A percentile compares a stretch with the other conserved stretches of the same genome.
Evolutionary conservation across 2,329 filamentous ascomycete genomes (phyloP).

Genomic region (Trichoderma sp.): DNA sequence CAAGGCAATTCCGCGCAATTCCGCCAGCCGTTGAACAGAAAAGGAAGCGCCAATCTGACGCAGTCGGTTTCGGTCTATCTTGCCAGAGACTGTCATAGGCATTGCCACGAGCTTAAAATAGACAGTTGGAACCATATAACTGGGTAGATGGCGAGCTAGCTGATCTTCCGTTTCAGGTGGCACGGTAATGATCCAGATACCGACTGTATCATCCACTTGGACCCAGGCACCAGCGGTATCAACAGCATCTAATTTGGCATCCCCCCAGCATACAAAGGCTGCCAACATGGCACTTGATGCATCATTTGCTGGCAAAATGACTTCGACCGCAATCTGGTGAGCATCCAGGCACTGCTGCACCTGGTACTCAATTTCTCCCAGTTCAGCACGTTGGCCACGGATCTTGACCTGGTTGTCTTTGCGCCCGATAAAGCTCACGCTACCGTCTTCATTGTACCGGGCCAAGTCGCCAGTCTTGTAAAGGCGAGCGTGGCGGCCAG

Average conservation of each 20-base stretch:
- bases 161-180: no score
- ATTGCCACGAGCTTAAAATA: background rate
- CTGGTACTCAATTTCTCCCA: constrained; percentile 10
- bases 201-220: no score
- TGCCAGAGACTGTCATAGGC: background rate
- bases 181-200: no score
- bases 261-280: background rate
- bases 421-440: background rate
- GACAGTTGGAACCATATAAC: background rate
- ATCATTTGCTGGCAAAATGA: background rate
- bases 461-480: constrained; percentile 5
- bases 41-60: background rate
- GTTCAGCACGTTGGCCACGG: constrained; percentile 4
- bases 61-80: background rate
- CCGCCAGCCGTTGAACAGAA: background rate
- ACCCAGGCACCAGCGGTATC: no score
- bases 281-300: background rate
- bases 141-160: background rate
- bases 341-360: background rate
- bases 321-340: background rate
- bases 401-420: constrained; percentile 14
- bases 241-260: no score
- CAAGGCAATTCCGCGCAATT: background rate
- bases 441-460: constrained; percentile 6
- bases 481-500: no score